These are phyloP conservation scores for Zanthoxylum bungeanum DNA, from an alignment of 345 rosid genomes.

Conservation along the genomic window DNA sequence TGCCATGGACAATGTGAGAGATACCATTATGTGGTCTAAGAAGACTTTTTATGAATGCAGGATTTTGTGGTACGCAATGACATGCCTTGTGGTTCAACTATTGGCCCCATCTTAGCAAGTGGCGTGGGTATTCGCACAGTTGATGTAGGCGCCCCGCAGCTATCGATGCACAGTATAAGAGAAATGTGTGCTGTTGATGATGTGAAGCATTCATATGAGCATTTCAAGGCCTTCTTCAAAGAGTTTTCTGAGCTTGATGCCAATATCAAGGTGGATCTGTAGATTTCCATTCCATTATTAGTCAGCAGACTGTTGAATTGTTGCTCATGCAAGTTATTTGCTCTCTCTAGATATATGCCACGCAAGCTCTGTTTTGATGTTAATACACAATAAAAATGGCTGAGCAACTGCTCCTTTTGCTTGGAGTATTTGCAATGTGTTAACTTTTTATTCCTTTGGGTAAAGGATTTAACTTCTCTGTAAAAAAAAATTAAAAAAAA, in stretches of 20 bases:
- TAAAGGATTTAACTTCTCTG: too few species aligned
- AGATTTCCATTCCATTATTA: background rate
- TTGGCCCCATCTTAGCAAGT: constrained; percentile 94
- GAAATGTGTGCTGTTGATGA: constrained; percentile 97
- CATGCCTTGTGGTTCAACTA: constrained; percentile 93
- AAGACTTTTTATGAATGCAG: constrained; percentile 47
- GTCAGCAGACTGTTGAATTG: background rate
- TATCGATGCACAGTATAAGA: constrained; percentile 96
- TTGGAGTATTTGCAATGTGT: too few species aligned
- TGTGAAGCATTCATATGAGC: constrained; percentile 70
- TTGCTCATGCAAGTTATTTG: too few species aligned
- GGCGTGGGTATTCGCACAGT: constrained; percentile 93
- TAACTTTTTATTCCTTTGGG: too few species aligned
- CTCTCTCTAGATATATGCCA: background rate
- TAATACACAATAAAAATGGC: too few species aligned
- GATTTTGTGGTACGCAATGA: constrained; percentile 98
- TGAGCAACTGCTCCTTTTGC: too few species aligned
- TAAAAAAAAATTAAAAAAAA: too few species aligned
- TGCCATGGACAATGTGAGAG: background rate
- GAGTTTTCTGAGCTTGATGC: constrained; percentile 66
- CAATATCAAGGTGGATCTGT: constrained; percentile 58
- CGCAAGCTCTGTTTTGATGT: background rate
- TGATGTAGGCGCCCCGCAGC: constrained; percentile 94
- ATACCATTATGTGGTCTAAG: too few species aligned
- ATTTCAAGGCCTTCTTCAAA: constrained; percentile 85